Conservation (phyloP, 2,329 filamentous ascomycete genomes). For the Hypoxylon sp. region DNA sequence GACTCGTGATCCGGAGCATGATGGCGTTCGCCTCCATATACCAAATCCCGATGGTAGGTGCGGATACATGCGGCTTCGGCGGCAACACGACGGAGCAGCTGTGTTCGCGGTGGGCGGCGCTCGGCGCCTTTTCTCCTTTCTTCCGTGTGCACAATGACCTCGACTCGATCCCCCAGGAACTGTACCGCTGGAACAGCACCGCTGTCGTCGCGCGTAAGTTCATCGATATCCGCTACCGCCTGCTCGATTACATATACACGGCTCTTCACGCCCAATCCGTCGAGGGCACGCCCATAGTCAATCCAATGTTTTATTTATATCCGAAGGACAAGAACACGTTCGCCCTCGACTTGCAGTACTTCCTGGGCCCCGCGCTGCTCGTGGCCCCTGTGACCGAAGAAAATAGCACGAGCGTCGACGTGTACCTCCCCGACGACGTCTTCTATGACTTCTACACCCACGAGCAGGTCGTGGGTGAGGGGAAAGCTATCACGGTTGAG, state of each 20-base stretch:
- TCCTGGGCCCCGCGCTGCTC: slow-evolving; percentile 60
- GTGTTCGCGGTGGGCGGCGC: slow-evolving; percentile 80
- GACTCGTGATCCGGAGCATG: slow-evolving; percentile 69
- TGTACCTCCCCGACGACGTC: slow-evolving; percentile 62
- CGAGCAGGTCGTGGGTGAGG: slow-evolving; percentile 58
- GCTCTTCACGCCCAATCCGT: slow-evolving; percentile 71
- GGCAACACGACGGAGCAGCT: slow-evolving; percentile 75
- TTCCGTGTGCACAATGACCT: slow-evolving; percentile 79
- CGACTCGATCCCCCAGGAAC: slow-evolving; percentile 71
- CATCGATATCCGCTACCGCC: slow-evolving; percentile 76
- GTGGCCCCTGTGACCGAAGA: slow-evolving; percentile 62
- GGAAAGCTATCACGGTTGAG: slow-evolving; percentile 54
- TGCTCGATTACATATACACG: slow-evolving; percentile 83
- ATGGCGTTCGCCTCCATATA: slow-evolving; percentile 74
- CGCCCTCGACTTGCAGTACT: slow-evolving; percentile 61
- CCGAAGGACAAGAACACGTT: slow-evolving; percentile 61
- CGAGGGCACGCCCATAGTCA: slow-evolving; percentile 74
- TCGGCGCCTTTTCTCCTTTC: slow-evolving; percentile 81
- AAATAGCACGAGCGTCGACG: slow-evolving; percentile 58
- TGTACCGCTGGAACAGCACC: slow-evolving; percentile 76
- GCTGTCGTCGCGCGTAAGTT: slow-evolving; percentile 72
- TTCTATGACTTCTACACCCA: slow-evolving; percentile 68
- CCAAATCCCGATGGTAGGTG: slow-evolving; percentile 76
- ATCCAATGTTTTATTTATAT: slow-evolving; percentile 78
- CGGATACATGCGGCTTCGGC: slow-evolving; percentile 83